These are phyloP conservation scores for Diutina sp. DNA, from an alignment of 1,139 yeast genomes.

Conservation along the genomic window DNA sequence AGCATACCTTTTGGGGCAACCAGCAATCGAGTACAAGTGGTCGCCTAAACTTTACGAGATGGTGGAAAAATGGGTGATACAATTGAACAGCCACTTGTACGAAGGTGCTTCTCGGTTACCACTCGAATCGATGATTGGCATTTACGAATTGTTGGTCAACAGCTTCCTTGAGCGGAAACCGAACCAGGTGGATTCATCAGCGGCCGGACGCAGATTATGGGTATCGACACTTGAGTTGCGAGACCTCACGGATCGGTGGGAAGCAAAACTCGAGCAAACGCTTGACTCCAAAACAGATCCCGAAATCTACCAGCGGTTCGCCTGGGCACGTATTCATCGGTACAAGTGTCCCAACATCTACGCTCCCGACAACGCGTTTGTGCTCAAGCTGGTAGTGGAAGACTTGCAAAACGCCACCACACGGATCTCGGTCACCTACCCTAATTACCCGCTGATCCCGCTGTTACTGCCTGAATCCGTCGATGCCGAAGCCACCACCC, in stretches of 20 bases:
- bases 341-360: slow-evolving; percentile 1
- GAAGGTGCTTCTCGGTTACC: slow-evolving; percentile 9
- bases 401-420: not conserved
- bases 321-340: not conserved
- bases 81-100: slow-evolving; percentile 14
- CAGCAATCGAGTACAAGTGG: slow-evolving; percentile 19
- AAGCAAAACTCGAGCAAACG: slow-evolving; percentile 31
- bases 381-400: not conserved
- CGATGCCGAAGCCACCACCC: slow-evolving; percentile 19
- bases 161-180: slow-evolving; percentile 19
- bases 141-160: slow-evolving; percentile 51
- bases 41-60: slow-evolving; percentile 10
- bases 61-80: slow-evolving; percentile 22
- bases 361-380: not conserved
- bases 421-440: not conserved
- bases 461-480: not conserved
- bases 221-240: slow-evolving; percentile 15
- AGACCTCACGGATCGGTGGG: slow-evolving; percentile 17
- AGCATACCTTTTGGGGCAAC: slow-evolving; percentile 2
- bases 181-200: slow-evolving; percentile 10
- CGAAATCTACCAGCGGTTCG: not conserved
- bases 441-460: not conserved
- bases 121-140: slow-evolving; percentile 9
- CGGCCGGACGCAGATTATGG: slow-evolving; percentile 11
- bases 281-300: slow-evolving; percentile 10